Base-by-base conservation (phyloP, 495 filamentous ascomycete genomes). In the Penicillium cinerascens region DNA sequence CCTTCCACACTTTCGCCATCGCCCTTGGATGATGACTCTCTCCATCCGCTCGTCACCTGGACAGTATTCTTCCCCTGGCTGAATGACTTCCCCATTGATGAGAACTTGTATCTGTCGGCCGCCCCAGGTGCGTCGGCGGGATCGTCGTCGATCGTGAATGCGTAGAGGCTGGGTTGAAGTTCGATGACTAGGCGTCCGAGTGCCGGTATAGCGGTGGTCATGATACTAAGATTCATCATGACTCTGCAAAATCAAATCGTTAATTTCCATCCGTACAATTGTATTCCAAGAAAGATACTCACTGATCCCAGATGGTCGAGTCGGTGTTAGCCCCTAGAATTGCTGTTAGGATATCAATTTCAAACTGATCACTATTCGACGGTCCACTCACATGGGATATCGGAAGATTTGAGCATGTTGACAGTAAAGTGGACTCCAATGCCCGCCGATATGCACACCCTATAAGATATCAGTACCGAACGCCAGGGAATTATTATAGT, bases 111-210 rank as follows among this genome's bases (percentile, higher is more conserved):
- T 40, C 50, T 61, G 13, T 51, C 46, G 36, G 52, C 23, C 4
- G 33, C 27, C 5, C 44, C 25, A 18, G 42, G 21, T 11, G 17
- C 6, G 21, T 58, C 42, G 6, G 44, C 37, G 18, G 55, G 55
- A 4, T 60, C 56, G 16, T 67, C 57, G 27, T 64, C 60, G 49
- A 67, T 63, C 35, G 61, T 53, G 53, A 63, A 67, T 2, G 61
- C 54, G 36, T 58, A 47, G 48, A 61, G 25, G 41, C 43, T 47
- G 44, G 58, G 61, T 45, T 67, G 61, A 10, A 67, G 53, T n/a
- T 67, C 64, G 38, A 65, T 52, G 4, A 64, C 57, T n/a, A 67
- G 59, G 25, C 64, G 59, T 17, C 64, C 64, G 20, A 67, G 51
- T 22, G 64, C 65, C 20, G 64, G 64, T 23, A 67, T 47, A n/a